Percentiles rank a stretch among this genome's conserved stretches.
Conservation (phyloP, 805 yeast genomes). For the Danielia oregonensis region DNA sequence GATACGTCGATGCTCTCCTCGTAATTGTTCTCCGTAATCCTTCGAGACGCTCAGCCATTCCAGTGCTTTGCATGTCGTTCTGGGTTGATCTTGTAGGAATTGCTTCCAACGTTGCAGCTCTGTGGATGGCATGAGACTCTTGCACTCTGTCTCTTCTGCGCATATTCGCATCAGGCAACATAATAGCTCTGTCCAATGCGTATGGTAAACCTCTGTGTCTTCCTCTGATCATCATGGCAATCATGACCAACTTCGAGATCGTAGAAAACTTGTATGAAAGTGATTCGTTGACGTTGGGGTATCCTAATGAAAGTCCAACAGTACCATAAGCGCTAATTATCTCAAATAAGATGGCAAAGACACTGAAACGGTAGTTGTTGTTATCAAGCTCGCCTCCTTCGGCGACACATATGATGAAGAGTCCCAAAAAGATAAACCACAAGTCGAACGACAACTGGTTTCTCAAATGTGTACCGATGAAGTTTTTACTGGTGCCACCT, state of each 20-base stretch:
- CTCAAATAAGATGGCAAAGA: slow-evolving; percentile 79
- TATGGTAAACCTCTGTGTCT: slow-evolving; percentile 96
- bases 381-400: slow-evolving; percentile 63
- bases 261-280: slow-evolving; percentile 68
- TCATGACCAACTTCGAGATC: slow-evolving; percentile 77
- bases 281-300: slow-evolving; percentile 62
- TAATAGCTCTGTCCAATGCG: slow-evolving; percentile 87
- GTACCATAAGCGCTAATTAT: slow-evolving; percentile 95
- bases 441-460: slow-evolving; percentile 90
- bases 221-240: slow-evolving; percentile 91
- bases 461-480: slow-evolving; percentile 82
- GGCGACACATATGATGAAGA: slow-evolving; percentile 81
- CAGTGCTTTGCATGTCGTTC: slow-evolving; percentile 4
- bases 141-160: slow-evolving; percentile 58
- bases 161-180: slow-evolving; percentile 71
- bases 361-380: slow-evolving; percentile 47
- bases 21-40: slow-evolving; percentile 9
- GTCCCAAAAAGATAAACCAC: slow-evolving; percentile 87
- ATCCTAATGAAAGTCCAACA: slow-evolving; percentile 89
- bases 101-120: slow-evolving; percentile 15
- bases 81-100: slow-evolving; percentile 11
- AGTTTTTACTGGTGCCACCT: slow-evolving; percentile 50
- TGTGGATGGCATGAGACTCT: slow-evolving; percentile 44
- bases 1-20: slow-evolving; percentile 11
- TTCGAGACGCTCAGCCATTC: slow-evolving; percentile 5